These are phyloP conservation scores for Gautieria morchelliformis DNA, from an alignment of 768 basidiomycete species.

Conservation along the genomic window DNA sequence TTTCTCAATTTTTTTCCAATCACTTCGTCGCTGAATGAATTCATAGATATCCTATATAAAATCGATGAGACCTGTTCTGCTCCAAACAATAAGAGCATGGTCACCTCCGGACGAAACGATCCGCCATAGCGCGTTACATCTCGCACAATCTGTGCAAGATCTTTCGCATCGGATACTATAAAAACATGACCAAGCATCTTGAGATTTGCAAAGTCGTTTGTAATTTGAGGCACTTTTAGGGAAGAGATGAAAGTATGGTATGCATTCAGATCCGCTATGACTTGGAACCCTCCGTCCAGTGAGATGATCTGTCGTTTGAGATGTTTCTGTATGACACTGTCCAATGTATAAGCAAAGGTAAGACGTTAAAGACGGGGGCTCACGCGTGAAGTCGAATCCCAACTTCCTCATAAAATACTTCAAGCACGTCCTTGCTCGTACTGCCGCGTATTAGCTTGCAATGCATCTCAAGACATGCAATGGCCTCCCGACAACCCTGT, in stretches of 20 bases:
- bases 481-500: conserved; percentile 79
- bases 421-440: conserved; percentile 91
- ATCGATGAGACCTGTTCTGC: background rate
- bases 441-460: conserved; percentile 87
- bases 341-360: background rate
- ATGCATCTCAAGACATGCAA: conserved; percentile 82
- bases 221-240: conserved; percentile 76
- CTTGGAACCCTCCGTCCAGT: conserved; percentile 84
- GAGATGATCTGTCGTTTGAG: conserved; percentile 97
- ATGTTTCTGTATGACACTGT: conserved; percentile 88
- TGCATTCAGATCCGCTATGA: conserved; percentile 92
- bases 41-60: conserved; percentile 75
- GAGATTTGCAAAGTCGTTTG: conserved; percentile 83
- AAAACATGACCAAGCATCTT: conserved; percentile 98
- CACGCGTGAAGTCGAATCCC: conserved; percentile 82
- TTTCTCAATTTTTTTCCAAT: conserved; percentile 99
- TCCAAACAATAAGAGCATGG: conserved; percentile 7
- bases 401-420: conserved; percentile 97
- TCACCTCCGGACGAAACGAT: conserved; percentile 85
- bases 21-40: conserved; percentile 86
- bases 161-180: conserved; percentile 92
- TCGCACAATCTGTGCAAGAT: conserved; percentile 89
- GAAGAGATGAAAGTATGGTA: conserved; percentile 86
- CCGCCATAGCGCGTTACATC: conserved; percentile 96
- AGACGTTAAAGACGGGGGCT: conserved; percentile 19